Conservation (phyloP, 2,329 filamentous ascomycete genomes). For the Botrytis porri region DNA sequence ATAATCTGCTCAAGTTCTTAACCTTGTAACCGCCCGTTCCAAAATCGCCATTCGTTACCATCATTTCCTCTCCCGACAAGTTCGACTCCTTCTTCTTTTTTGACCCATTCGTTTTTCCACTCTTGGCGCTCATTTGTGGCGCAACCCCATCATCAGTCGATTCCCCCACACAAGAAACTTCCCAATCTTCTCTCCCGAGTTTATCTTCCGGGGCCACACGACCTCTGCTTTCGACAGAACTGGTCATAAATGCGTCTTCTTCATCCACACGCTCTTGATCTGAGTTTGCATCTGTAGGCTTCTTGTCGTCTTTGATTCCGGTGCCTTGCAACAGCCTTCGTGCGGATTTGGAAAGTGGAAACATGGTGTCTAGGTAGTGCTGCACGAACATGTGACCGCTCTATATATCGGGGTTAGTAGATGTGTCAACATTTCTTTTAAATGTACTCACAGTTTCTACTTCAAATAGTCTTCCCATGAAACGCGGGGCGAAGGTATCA, state of each 20-base stretch:
- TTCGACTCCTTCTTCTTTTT: slow-evolving; percentile 31
- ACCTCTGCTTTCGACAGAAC: slow-evolving; percentile 18
- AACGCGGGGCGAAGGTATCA: slow-evolving; percentile 25
- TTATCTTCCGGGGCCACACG: not conserved
- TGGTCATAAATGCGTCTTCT: slow-evolving; percentile 30
- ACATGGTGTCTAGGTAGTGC: slow-evolving; percentile 40
- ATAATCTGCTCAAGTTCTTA: slow-evolving; percentile 59
- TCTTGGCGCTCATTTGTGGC: slow-evolving; percentile 14
- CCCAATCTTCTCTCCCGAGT: slow-evolving; percentile 16
- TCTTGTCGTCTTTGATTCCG: slow-evolving; percentile 26
- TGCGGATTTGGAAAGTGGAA: slow-evolving; percentile 27
- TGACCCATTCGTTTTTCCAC: not conserved
- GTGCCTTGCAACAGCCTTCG: slow-evolving; percentile 21
- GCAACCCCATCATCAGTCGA: slow-evolving; percentile 45
- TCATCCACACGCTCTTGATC: not conserved
- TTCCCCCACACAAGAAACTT: not conserved
- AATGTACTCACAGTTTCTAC: slow-evolving; percentile 4
- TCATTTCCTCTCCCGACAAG: slow-evolving; percentile 14
- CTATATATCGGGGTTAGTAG: not conserved
- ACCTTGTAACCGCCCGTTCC: slow-evolving; percentile 45
- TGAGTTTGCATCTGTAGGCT: slow-evolving; percentile 7
- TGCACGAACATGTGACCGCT: slow-evolving; percentile 36
- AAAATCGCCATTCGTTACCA: slow-evolving; percentile 1
- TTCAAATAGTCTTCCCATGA: slow-evolving; percentile 36
- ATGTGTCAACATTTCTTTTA: not conserved